Conservation (phyloP, 345 rosid genomes). For the Clausena lansium region DNA sequence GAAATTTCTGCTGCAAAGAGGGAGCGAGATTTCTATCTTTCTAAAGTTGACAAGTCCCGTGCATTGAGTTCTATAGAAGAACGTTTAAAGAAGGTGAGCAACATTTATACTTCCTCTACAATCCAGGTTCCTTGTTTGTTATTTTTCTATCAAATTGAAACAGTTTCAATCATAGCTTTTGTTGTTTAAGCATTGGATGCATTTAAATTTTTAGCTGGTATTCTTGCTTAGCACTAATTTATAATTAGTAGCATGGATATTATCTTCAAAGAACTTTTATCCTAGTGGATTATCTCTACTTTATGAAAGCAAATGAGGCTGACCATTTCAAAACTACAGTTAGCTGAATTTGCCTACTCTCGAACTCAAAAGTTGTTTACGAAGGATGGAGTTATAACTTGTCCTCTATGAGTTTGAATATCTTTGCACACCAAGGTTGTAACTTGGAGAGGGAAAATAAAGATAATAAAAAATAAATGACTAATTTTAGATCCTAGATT, state of each 20-base stretch:
- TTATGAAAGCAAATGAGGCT: neutral
- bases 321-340: neutral
- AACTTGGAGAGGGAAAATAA: neutral
- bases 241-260: neutral
- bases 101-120: neutral
- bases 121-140: neutral
- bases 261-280: neutral
- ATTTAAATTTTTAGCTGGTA: neutral
- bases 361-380: neutral
- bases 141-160: neutral
- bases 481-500: neutral
- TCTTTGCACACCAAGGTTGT: neutral
- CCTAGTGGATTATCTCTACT: neutral
- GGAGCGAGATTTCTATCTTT: conserved; percentile 81
- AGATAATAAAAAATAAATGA: neutral
- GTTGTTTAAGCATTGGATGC: neutral
- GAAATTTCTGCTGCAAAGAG: conserved; percentile 92
- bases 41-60: conserved; percentile 70
- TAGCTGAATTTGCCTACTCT: neutral
- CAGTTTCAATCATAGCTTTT: neutral
- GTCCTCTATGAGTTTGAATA: neutral
- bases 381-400: neutral
- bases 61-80: conserved; percentile 70
- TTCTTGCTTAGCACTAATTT: neutral
- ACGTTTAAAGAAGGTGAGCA: conserved; percentile 72